These are phyloP conservation scores for Taphrina flavorubra DNA, from an alignment of 1,139 yeast species.

Conservation along the genomic window DNA sequence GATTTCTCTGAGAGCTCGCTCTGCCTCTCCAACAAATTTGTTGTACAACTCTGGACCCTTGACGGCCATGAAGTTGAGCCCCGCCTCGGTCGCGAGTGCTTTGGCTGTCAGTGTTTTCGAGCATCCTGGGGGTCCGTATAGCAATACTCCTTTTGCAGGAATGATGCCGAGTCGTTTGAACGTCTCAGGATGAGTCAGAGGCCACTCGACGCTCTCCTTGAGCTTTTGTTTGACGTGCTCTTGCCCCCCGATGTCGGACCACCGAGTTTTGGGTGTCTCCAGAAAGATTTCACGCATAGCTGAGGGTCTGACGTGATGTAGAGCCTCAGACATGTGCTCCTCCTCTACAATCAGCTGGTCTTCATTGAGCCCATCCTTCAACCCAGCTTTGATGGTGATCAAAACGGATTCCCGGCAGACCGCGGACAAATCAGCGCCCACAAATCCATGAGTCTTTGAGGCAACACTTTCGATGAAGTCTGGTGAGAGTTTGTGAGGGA, in stretches of 20 bases:
- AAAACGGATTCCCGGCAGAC: slow-evolving; percentile 86
- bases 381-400: slow-evolving; percentile 73
- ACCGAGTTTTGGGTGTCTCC: slow-evolving; percentile 90
- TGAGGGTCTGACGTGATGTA: slow-evolving; percentile 83
- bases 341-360: slow-evolving; percentile 54
- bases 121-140: slow-evolving; percentile 98
- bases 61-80: slow-evolving; percentile 95
- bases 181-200: slow-evolving; percentile 79
- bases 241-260: slow-evolving; percentile 98
- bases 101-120: slow-evolving; percentile 97
- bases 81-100: slow-evolving; percentile 98
- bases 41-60: slow-evolving; percentile 98
- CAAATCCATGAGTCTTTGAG: slow-evolving; percentile 89
- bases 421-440: slow-evolving; percentile 92
- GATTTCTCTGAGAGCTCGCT: slow-evolving; percentile 96
- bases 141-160: slow-evolving; percentile 91
- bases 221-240: slow-evolving; percentile 76
- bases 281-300: slow-evolving; percentile 93
- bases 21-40: slow-evolving; percentile 99
- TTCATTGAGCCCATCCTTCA: slow-evolving; percentile 53
- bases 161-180: slow-evolving; percentile 77
- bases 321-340: slow-evolving; percentile 68
- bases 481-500: slow-evolving; percentile 65
- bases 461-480: slow-evolving; percentile 68
- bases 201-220: slow-evolving; percentile 88